Evolutionary conservation across 805 yeast genomes (phyloP).

Genomic region (Cyberlindnera suaveolens): DNA sequence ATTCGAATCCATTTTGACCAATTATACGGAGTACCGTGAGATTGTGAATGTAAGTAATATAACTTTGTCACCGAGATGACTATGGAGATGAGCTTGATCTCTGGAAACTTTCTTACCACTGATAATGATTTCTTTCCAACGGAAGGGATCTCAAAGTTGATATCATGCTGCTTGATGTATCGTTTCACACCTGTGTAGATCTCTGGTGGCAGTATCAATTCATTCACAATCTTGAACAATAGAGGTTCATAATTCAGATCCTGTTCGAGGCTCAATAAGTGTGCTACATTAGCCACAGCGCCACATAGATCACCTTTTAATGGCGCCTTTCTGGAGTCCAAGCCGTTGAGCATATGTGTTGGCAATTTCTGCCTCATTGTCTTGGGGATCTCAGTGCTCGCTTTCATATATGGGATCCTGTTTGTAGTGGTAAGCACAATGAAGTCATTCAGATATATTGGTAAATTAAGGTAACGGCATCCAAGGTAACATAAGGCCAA

Average conservation of each 20-base stretch:
- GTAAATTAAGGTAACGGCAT: constrained; percentile 1
- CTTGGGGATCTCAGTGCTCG: constrained; percentile 35
- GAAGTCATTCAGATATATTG: constrained; percentile 2
- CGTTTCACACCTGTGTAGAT: constrained; percentile 32
- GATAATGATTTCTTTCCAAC: neutral
- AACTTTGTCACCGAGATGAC: constrained; percentile 17
- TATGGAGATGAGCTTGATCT: constrained; percentile 9
- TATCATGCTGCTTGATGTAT: constrained; percentile 16
- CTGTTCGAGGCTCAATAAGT: constrained; percentile 1
- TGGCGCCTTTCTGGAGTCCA: constrained; percentile 38
- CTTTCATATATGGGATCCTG: constrained; percentile 43
- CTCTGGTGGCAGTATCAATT: constrained; percentile 45
- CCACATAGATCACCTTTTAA: constrained; percentile 30
- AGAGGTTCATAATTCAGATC: constrained; percentile 31
- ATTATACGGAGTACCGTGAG: constrained; percentile 1
- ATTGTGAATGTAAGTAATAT: constrained; percentile 12
- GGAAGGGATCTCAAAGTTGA: constrained; percentile 7
- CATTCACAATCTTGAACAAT: constrained; percentile 34
- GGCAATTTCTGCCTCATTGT: constrained; percentile 33
- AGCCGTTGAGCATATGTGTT: constrained; percentile 26
- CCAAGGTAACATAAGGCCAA: constrained; percentile 1
- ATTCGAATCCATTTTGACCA: constrained; percentile 18
- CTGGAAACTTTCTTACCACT: constrained; percentile 34
- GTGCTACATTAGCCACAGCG: constrained; percentile 19
- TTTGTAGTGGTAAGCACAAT: constrained; percentile 35